Percentiles rank a stretch among this genome's conserved stretches.
These are phyloP conservation scores for Phaeosphaeria sp. DNA, from an alignment of 2,329 filamentous ascomycete species.

Conservation along the genomic window DNA sequence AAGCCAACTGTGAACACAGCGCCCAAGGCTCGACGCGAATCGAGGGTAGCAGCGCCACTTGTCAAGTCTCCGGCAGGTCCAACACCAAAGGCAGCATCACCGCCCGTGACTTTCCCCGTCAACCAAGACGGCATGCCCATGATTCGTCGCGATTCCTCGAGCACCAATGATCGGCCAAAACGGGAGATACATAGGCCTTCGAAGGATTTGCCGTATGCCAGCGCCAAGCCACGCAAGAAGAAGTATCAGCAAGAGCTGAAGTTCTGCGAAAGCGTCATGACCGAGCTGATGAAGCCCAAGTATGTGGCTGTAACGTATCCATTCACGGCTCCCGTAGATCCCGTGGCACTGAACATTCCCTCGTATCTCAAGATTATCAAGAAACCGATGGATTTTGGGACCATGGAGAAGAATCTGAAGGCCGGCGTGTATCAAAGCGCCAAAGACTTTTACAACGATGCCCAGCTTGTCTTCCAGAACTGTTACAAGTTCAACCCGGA, in stretches of 20 bases:
- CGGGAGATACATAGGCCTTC: conserved; percentile 90
- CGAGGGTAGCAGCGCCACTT: conserved; percentile 50
- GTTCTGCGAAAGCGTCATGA: conserved; percentile 84
- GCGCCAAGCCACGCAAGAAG: conserved; percentile 86
- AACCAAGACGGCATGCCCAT: conserved; percentile 75
- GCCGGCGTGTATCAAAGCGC: conserved; percentile 79
- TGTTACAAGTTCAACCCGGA: conserved; percentile 91
- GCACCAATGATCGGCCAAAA: conserved; percentile 82
- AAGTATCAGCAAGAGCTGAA: conserved; percentile 87
- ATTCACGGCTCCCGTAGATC: conserved; percentile 87
- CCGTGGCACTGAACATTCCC: conserved; percentile 91
- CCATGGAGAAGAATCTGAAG: conserved; percentile 79
- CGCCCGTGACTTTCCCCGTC: conserved; percentile 71
- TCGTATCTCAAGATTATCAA: conserved; percentile 94
- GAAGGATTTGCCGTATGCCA: conserved; percentile 88
- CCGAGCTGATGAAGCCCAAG: conserved; percentile 78
- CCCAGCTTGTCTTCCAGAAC: conserved; percentile 84
- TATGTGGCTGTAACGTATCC: conserved; percentile 72
- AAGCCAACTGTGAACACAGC: conserved; percentile 41
- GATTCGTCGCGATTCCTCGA: conserved; percentile 84
- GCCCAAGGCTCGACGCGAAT: conserved; percentile 56
- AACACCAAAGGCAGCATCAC: conserved; percentile 49
- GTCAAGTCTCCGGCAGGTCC: conserved; percentile 54
- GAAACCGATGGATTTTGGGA: conserved; percentile 92
- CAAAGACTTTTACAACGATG: conserved; percentile 85